A percentile compares a stretch with the other conserved stretches of the same genome.
Evolutionary conservation across 148 eudicot genomes (phyloP).

Genomic region (Heliosperma pusillum): DNA sequence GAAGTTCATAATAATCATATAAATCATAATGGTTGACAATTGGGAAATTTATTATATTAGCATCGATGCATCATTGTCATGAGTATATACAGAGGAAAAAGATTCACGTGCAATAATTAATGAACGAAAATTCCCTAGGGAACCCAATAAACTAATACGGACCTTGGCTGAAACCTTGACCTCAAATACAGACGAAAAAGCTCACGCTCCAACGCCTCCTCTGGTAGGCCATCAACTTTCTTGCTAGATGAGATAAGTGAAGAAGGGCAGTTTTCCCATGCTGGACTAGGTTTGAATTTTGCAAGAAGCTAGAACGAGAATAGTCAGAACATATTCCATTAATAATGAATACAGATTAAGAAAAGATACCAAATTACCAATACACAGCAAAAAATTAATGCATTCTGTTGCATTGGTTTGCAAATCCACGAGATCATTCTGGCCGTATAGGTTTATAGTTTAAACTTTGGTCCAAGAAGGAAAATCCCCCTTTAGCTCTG

Average conservation of each 20-base stretch:
- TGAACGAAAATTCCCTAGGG: neutral
- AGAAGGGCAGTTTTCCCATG: slow-evolving; percentile 8
- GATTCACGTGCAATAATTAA: neutral
- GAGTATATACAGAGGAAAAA: neutral
- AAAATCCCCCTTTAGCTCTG: neutral
- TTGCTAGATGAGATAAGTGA: slow-evolving; percentile 8
- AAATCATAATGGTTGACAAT: too few relatives aligned
- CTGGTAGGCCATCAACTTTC: neutral
- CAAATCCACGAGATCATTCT: neutral
- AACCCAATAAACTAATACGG: neutral
- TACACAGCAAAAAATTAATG: neutral
- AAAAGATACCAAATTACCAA: neutral
- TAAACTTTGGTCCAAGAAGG: neutral
- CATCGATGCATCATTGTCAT: neutral
- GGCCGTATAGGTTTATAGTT: neutral
- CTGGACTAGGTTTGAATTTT: slow-evolving; percentile 13
- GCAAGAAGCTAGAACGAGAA: slow-evolving; percentile 3
- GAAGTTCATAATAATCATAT: too few relatives aligned
- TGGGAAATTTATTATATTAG: too few relatives aligned
- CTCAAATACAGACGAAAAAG: slow-evolving; percentile 6
- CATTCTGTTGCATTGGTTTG: neutral
- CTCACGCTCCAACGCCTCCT: slow-evolving; percentile 9
- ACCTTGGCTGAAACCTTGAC: slow-evolving; percentile 14
- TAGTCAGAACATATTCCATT: neutral
- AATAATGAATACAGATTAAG: neutral